phyloP scores from a whole-genome alignment of 805 yeast genomes.

The Scheffersomyces lignosus region DNA sequence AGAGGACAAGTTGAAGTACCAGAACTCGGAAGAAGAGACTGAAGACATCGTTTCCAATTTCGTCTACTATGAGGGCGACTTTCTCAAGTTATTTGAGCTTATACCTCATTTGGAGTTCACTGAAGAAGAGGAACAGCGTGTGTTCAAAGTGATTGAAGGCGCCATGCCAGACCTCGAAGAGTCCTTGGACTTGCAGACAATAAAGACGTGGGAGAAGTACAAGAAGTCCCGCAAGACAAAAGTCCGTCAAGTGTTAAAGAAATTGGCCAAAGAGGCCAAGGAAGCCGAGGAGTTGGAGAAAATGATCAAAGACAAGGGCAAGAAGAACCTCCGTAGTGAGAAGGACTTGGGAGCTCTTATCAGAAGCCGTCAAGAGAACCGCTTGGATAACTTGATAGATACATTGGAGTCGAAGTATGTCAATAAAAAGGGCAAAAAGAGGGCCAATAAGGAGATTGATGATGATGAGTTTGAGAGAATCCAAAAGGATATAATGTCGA shows the following conservation, averaged over 20 bases:
- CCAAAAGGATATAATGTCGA: slow-evolving; percentile 39
- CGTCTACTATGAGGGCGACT: slow-evolving; percentile 63
- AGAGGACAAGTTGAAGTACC: slow-evolving; percentile 65
- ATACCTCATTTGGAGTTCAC: slow-evolving; percentile 74
- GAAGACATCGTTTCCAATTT: slow-evolving; percentile 64
- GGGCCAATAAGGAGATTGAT: slow-evolving; percentile 35
- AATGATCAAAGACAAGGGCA: slow-evolving; percentile 36
- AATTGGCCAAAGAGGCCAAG: slow-evolving; percentile 61
- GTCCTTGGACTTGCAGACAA: slow-evolving; percentile 26
- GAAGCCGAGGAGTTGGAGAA: slow-evolving; percentile 55
- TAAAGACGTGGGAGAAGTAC: slow-evolving; percentile 51
- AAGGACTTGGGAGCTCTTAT: slow-evolving; percentile 49
- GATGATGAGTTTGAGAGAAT: slow-evolving; percentile 53
- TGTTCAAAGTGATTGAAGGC: slow-evolving; percentile 49
- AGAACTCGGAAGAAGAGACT: slow-evolving; percentile 57
- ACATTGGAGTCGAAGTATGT: slow-evolving; percentile 53
- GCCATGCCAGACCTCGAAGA: slow-evolving; percentile 30
- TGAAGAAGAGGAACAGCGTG: slow-evolving; percentile 60
- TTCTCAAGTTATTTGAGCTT: slow-evolving; percentile 65
- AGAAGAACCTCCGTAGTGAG: slow-evolving; percentile 27
- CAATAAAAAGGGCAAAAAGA: slow-evolving; percentile 35
- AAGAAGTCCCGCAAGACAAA: slow-evolving; percentile 47
- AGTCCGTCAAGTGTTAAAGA: slow-evolving; percentile 49
- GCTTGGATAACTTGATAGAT: slow-evolving; percentile 48
- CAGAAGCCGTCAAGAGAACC: slow-evolving; percentile 43